These are phyloP conservation scores for Carex arenaria DNA, from an alignment of 202 grass and related monocot species.

Conservation along the genomic window DNA sequence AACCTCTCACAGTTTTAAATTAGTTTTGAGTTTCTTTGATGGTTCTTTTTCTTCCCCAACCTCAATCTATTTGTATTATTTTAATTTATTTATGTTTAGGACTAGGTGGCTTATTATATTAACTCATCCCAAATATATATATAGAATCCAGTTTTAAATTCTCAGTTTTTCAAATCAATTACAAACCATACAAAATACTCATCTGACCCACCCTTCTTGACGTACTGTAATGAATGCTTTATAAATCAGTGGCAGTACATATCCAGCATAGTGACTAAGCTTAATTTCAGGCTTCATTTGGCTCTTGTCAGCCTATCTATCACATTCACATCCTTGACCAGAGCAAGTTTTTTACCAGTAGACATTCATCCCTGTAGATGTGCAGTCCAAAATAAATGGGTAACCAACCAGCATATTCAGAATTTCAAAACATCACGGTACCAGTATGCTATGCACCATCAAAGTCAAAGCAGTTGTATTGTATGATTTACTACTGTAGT, in stretches of 20 bases:
- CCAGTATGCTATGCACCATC: background rate
- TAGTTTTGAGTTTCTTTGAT: too few relatives aligned
- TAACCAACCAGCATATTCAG: background rate
- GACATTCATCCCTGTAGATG: too few relatives aligned
- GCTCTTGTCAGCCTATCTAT: background rate
- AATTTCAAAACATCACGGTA: background rate
- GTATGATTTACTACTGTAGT: background rate
- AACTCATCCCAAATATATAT: constrained; percentile 37
- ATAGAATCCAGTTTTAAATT: background rate
- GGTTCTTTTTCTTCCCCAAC: too few relatives aligned
- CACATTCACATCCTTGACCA: background rate
- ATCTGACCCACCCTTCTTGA: background rate
- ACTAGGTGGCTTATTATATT: too few relatives aligned
- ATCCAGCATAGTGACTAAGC: background rate
- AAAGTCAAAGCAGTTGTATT: background rate
- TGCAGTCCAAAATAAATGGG: background rate
- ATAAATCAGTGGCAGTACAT: background rate
- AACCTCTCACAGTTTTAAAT: too few relatives aligned
- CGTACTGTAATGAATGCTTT: background rate
- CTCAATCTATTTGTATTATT: too few relatives aligned
- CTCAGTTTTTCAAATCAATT: background rate
- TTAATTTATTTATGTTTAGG: too few relatives aligned
- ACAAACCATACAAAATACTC: background rate
- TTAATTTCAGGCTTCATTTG: background rate
- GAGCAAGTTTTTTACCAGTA: background rate